Percentiles rank a stretch among this genome's conserved stretches.
phyloP scores from a whole-genome alignment of 1,284 basidiomycete genomes.

The Tylopilus orsonianus region DNA sequence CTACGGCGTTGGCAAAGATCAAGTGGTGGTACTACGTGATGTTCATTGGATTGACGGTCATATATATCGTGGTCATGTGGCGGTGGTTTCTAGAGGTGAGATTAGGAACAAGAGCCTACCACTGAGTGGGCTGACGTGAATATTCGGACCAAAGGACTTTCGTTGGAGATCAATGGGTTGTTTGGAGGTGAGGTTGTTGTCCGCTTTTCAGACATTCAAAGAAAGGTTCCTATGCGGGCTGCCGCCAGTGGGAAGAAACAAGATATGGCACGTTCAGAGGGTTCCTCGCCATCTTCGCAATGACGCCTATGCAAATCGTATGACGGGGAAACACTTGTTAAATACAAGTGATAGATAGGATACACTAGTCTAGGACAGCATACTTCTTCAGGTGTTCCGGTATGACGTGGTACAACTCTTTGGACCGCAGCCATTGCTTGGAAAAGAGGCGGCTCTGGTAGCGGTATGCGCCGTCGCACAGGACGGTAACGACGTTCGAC shows the following conservation, averaged over 20 bases:
- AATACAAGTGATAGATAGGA: neutral
- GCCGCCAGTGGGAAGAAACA: neutral
- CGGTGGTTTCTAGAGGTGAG: slow-evolving; percentile 9
- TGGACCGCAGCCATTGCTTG: slow-evolving; percentile 89
- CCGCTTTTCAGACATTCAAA: neutral
- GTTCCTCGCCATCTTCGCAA: neutral
- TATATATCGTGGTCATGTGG: slow-evolving; percentile 1
- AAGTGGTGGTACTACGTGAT: slow-evolving; percentile 18
- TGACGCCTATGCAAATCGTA: neutral
- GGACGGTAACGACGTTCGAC: slow-evolving; percentile 84
- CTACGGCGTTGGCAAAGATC: slow-evolving; percentile 13
- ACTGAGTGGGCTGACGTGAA: neutral
- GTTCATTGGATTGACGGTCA: slow-evolving; percentile 1
- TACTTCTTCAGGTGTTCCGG: slow-evolving; percentile 89
- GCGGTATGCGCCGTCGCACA: slow-evolving; percentile 95
- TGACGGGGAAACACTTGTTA: neutral
- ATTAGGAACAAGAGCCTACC: neutral
- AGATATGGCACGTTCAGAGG: neutral
- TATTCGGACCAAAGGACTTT: slow-evolving; percentile 5
- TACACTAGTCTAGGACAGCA: slow-evolving; percentile 71
- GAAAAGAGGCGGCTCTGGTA: slow-evolving; percentile 97
- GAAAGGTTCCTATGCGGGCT: neutral
- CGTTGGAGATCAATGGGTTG: slow-evolving; percentile 4
- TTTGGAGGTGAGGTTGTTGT: slow-evolving; percentile 4
- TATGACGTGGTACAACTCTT: slow-evolving; percentile 79